Evolutionary conservation across 2,329 filamentous ascomycete genomes (phyloP).

Genomic region (Whalleya microplaca): DNA sequence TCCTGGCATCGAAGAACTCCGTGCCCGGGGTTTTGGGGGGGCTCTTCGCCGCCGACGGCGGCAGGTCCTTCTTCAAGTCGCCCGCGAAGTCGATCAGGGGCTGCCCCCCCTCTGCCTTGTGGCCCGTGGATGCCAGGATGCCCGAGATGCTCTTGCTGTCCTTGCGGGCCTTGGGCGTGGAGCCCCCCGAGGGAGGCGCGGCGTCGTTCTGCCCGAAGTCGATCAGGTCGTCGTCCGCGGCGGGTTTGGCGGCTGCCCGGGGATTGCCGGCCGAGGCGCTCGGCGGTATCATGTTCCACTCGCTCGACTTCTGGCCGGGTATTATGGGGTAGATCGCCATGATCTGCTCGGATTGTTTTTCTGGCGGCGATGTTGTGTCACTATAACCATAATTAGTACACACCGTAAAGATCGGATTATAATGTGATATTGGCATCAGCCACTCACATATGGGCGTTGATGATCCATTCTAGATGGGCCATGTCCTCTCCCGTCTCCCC

Average conservation of each 20-base stretch:
- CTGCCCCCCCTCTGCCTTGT: slow-evolving; percentile 49
- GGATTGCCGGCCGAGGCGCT: slow-evolving; percentile 35
- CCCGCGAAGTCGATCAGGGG: slow-evolving; percentile 60
- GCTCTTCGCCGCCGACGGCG: slow-evolving; percentile 30
- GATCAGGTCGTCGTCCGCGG: slow-evolving; percentile 50
- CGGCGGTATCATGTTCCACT: slow-evolving; percentile 61
- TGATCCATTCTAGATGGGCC: slow-evolving; percentile 93
- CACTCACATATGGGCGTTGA: slow-evolving; percentile 81
- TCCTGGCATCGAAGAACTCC: slow-evolving; percentile 47
- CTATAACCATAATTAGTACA: slow-evolving; percentile 24
- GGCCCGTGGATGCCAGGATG: slow-evolving; percentile 53
- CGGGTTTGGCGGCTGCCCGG: slow-evolving; percentile 15
- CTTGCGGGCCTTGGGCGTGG: slow-evolving; percentile 5
- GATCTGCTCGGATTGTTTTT: slow-evolving; percentile 79
- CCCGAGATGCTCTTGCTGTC: slow-evolving; percentile 44
- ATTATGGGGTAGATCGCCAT: slow-evolving; percentile 84
- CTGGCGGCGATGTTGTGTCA: slow-evolving; percentile 66
- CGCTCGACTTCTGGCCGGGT: slow-evolving; percentile 67
- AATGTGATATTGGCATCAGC: neutral
- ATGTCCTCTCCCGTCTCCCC: slow-evolving; percentile 77
- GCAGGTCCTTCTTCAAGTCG: slow-evolving; percentile 57
- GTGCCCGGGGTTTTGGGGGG: too few species aligned
- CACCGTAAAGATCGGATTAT: neutral
- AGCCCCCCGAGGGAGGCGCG: slow-evolving; percentile 10
- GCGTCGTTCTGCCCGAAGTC: slow-evolving; percentile 56